Conservation (phyloP, 2,329 filamentous ascomycete species). For the Colletotrichum tofieldiae region DNA sequence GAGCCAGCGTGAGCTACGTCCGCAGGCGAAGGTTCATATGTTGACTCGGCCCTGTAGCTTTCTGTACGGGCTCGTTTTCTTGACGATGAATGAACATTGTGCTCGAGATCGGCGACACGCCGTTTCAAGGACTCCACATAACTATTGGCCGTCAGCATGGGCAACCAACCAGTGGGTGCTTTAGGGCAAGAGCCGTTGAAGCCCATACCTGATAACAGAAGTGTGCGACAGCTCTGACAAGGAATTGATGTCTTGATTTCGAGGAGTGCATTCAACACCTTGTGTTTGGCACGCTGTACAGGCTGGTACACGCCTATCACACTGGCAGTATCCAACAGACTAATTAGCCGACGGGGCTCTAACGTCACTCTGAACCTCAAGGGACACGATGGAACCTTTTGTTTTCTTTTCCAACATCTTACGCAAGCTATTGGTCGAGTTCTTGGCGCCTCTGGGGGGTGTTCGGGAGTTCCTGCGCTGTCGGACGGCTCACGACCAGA, state of each 20-base stretch:
- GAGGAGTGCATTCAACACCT: constrained; percentile 21
- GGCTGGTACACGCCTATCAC: constrained; percentile 28
- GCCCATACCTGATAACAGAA: constrained; percentile 23
- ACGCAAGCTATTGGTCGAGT: constrained; percentile 30
- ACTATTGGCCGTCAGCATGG: constrained; percentile 6
- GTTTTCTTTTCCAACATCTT: constrained; percentile 38
- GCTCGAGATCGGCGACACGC: constrained; percentile 29
- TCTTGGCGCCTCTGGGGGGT: background rate
- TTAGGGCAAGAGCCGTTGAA: background rate
- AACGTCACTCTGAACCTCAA: background rate
- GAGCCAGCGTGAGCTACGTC: background rate
- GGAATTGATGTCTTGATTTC: constrained; percentile 25
- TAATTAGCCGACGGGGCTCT: background rate
- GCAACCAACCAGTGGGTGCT: background rate
- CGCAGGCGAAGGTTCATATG: background rate
- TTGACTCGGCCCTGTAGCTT: background rate
- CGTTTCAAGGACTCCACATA: constrained; percentile 31
- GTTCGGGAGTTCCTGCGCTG: background rate
- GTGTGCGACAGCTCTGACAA: constrained; percentile 27
- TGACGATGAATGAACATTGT: background rate
- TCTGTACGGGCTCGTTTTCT: constrained; percentile 27
- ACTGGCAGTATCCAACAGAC: constrained; percentile 6
- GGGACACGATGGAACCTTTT: constrained; percentile 18
- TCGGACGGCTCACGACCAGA: constrained; percentile 9
- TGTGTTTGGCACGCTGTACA: constrained; percentile 24